Base-by-base conservation (phyloP, 768 basidiomycete species). In the Hypholoma sublateritium region DNA sequence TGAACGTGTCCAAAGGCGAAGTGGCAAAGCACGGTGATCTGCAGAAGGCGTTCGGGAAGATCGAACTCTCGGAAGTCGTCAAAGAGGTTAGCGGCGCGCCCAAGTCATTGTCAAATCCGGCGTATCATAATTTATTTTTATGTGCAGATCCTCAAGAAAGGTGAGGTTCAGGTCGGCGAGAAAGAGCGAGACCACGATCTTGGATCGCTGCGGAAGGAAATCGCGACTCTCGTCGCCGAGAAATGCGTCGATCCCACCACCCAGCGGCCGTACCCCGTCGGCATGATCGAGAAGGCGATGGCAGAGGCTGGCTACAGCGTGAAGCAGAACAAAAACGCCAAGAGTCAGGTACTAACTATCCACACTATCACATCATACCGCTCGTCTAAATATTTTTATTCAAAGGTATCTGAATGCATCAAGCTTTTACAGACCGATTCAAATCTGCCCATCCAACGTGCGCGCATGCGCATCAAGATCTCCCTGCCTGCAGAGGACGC, bases 221-320 rank as follows among this genome's bases (percentile, higher is more conserved):
- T 98, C 48, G 93, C 93, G 4, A 96, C 93, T 0, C 83, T 95
- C 37, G 93, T 99, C 3, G 89, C 95, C 5, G 93, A 95, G 74
- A 95, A 96, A 77, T 95, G 91, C 58, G 95, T 98, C 21, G 95
- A 98, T 66, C 97, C 97, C 1, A 74, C 80, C 4, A 96, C 94
- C 1, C 88, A 93, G 68, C 77, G 86, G 9, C 94, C 95, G 5
- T 95, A 98, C 69, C 88, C 94, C 5, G 93, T 96, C 32, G 88
- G 92, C 16, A 93, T 98, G 79, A 93, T 99, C 60, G 97, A 99
- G 69, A 98, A 97, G 72, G 95, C 95, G 0, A 96, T 99, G 96
- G 75, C 85, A 8, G 95, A 98, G 69, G 89, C 92, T 8, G 95
- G 95, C 1, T 95, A 90, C 72, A 96, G 93, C 62, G 89, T 96